These are phyloP conservation scores for Amaranthus hypochondriacus DNA, from an alignment of 148 eudicot genomes.

Conservation along the genomic window DNA sequence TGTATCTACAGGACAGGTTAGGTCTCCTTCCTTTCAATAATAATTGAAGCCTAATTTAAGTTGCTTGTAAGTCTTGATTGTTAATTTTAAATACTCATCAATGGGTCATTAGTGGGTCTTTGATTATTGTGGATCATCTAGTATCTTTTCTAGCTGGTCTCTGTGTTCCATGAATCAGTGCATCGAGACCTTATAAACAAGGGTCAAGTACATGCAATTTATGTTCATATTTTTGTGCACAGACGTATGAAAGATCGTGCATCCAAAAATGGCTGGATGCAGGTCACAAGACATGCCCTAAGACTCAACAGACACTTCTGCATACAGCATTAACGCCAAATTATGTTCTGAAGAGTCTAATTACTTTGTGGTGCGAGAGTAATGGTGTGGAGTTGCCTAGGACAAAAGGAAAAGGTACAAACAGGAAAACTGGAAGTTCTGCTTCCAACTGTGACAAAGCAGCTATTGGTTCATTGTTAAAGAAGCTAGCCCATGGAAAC, in stretches of 20 bases:
- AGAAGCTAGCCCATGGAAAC: constrained; percentile 58
- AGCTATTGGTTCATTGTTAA: constrained; percentile 46
- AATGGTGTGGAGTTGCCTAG: constrained; percentile 82
- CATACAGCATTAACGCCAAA: constrained; percentile 89
- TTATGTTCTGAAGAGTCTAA: constrained; percentile 78
- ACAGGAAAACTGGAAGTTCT: constrained; percentile 42
- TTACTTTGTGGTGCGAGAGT: constrained; percentile 82
- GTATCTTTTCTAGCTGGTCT: background rate
- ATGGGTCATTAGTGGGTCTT: background rate
- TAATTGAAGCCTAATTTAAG: background rate
- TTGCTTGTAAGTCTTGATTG: background rate
- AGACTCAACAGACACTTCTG: constrained; percentile 70
- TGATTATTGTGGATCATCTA: background rate
- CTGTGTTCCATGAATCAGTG: background rate
- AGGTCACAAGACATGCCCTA: constrained; percentile 88
- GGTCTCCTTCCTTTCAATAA: constrained; percentile 14
- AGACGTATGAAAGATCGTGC: constrained; percentile 86
- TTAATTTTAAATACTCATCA: background rate
- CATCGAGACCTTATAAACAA: background rate
- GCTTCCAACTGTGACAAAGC: constrained; percentile 65
- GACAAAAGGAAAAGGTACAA: constrained; percentile 41
- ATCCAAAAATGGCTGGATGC: constrained; percentile 93
- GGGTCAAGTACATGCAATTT: background rate
- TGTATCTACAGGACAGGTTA: constrained; percentile 89
- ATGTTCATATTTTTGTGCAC: constrained; percentile 10